These are phyloP conservation scores for Prunus dulcis DNA, from an alignment of 306 rosid species.

Conservation along the genomic window DNA sequence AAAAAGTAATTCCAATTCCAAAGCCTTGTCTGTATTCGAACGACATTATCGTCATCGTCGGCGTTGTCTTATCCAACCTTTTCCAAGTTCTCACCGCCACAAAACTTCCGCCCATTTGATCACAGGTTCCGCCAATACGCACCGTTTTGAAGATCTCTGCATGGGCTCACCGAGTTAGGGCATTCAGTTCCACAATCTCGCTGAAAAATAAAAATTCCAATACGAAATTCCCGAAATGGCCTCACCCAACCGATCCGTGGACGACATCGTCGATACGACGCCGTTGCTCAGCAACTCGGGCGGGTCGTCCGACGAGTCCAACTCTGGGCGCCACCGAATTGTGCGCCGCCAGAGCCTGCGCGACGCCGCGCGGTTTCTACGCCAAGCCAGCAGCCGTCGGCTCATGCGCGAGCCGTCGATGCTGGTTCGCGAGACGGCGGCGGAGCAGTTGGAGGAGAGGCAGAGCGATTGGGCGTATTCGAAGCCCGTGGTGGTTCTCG, in stretches of 20 bases:
- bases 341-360: conserved; percentile 73
- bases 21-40: neutral
- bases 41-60: neutral
- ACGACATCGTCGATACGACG: conserved; percentile 64
- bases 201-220: neutral
- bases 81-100: neutral
- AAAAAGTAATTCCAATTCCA: neutral
- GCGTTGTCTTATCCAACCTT: neutral
- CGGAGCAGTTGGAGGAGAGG: conserved; percentile 91
- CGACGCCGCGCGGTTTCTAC: conserved; percentile 82
- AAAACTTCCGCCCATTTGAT: neutral
- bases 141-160: neutral
- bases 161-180: conserved; percentile 19
- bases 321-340: conserved; percentile 50
- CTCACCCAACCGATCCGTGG: conserved; percentile 60
- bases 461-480: conserved; percentile 99
- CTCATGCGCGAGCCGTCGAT: conserved; percentile 94
- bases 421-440: conserved; percentile 85
- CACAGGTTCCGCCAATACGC: neutral
- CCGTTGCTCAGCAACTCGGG: conserved; percentile 57
- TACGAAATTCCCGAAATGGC: conserved; percentile 36
- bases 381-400: conserved; percentile 84
- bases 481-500: conserved; percentile 84
- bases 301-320: conserved; percentile 52
- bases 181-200: neutral